Base-by-base conservation (phyloP, 2,329 filamentous ascomycete genomes). In the Rutstroemia sp. region DNA sequence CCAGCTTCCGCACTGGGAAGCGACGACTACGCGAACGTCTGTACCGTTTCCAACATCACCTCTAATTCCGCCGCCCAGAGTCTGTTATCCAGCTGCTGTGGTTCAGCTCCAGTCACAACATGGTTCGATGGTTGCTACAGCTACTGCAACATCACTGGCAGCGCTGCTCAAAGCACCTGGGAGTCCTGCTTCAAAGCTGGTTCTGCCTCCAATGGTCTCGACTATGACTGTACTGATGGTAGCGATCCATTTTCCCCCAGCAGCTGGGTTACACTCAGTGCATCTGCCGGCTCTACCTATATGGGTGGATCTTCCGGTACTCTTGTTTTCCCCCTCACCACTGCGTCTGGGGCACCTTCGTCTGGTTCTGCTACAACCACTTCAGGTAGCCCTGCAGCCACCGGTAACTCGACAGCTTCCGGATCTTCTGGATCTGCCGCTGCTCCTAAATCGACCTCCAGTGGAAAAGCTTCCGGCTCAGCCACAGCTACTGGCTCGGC, bases 121-220 rank as follows among this genome's bases (percentile, higher is more conserved):
- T n/a, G 52, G 14, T 2, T 30, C 16, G 54, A 52, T 21, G 54
- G 49, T 5, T 56, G 54, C 23, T 56, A 52, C n/a, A 52, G 48
- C 39, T 56, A 52, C 14, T 56, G 54, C 30, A 56, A 56, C 30
- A 19, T 56, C 9, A 56, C 54, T 23, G 25, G 47, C 46, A 44
- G 53, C 38, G 8, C 45, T 34, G 52, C 39, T 55, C 53, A 55
- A 55, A 4, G 23, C 23, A 25, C 19, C 19, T 55, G 39, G 23
- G 23, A 25, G 4, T 18, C 41, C 16, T 55, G 53, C 38, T 50
- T 55, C 16, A 12, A 16, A 9, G 27, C 18, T 5, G 45, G 46
- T 8, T 14, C 38, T 44, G 46, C 37, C 19, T 49, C 42, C 16
- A 2, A 19, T 14, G 46, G 18, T 34, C 18, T 55, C 6, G 53